Evolutionary conservation across 148 eudicot species (phyloP), one percentile per base, ranked within the genome.

Genomic region (Limonium bicolor): DNA sequence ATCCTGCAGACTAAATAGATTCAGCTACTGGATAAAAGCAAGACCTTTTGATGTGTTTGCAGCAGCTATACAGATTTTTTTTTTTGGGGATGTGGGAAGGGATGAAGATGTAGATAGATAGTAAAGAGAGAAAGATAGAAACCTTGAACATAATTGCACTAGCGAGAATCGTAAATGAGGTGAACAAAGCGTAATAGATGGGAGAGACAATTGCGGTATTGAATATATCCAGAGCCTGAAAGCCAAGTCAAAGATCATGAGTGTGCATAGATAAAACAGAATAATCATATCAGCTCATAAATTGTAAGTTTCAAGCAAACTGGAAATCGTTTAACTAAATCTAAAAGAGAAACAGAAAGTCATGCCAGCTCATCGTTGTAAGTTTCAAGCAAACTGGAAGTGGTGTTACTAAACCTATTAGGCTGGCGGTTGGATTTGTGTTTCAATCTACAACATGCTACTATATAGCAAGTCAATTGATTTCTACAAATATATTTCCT

Each of bases 91-190:
- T n/a, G n/a, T n/a, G n/a, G n/a, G n/a, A n/a, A n/a, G 27, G 11
- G 44, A 20, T 28, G 17, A 30, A 26, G 5, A 11, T 35, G 4
- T 20, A 10, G 12, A 19, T 35, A 10, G 4, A 7, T 20, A 6
- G n/a, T 26, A 20, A 40, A 26, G 20, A 40, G 13, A 20, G 22
- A 20, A 15, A 43, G 29, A 43, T 43, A 43, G 28, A 27, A 67
- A 74, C 86, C 81, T 74, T 74, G 66, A 78, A 78, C 86, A 78
- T 70, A 23, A 78, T 78, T 19, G 81, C 68, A 54, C 86, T 78
- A 18, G 86, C 86, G 15, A 78, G 39, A 42, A 78, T 78, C 46
- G 86, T 78, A 27, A 78, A 68, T 10, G 81, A 60, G 49, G 86
- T 78, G 63, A 78, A 78, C 81, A 78, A 48, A 40, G 77, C 86